Conservation (phyloP, 768 basidiomycete species). For the Boletus bicolor region DNA sequence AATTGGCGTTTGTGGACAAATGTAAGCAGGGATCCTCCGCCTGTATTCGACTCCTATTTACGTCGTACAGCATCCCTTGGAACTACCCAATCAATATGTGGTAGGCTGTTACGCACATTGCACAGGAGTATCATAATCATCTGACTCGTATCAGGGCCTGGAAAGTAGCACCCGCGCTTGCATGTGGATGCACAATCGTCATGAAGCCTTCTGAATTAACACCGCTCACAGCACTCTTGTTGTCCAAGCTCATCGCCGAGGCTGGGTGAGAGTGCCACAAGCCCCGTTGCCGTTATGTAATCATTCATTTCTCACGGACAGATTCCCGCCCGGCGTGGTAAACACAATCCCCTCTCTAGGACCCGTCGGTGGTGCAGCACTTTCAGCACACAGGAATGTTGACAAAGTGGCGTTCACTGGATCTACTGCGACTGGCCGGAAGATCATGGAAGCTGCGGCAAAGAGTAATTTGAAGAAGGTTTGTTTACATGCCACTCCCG, state of each 20-base stretch:
- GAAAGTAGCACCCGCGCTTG: constrained; percentile 93
- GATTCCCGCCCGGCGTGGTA: constrained; percentile 88
- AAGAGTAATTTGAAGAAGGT: constrained; percentile 94
- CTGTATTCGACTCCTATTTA: constrained; percentile 9
- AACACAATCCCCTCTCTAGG: constrained; percentile 88
- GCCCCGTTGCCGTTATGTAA: constrained; percentile 10
- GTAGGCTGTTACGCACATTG: constrained; percentile 33
- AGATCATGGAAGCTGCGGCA: constrained; percentile 89
- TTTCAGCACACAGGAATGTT: constrained; percentile 78
- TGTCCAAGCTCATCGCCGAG: constrained; percentile 77
- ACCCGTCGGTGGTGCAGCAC: constrained; percentile 76
- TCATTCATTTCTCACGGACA: constrained; percentile 29
- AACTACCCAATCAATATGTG: constrained; percentile 91
- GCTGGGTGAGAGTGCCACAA: constrained; percentile 58
- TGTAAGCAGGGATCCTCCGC: constrained; percentile 43
- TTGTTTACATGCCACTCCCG: constrained; percentile 25
- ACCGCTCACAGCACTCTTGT: constrained; percentile 77
- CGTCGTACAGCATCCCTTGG: constrained; percentile 71
- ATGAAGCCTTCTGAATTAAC: constrained; percentile 94
- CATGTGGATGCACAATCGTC: constrained; percentile 88
- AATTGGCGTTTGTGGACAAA: constrained; percentile 93
- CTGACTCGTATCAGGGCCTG: constrained; percentile 52
- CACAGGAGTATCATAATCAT: neutral
- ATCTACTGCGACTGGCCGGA: constrained; percentile 83
- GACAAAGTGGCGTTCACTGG: constrained; percentile 98